Percentiles rank a stretch among this genome's conserved stretches.
These are phyloP conservation scores for Inosperma sp. DNA, from an alignment of 768 basidiomycete species.

Conservation along the genomic window DNA sequence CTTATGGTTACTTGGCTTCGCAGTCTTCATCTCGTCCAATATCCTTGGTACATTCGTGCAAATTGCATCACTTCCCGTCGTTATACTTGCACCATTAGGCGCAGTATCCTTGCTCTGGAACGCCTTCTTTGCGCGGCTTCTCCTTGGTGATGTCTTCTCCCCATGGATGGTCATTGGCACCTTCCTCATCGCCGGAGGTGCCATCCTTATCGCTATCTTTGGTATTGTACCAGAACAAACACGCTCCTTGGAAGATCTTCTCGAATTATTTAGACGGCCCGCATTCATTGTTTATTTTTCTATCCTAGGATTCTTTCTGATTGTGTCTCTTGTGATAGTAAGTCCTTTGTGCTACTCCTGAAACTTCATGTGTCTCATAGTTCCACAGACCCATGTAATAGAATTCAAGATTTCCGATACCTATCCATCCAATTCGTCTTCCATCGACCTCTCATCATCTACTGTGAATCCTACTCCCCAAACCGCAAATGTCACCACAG, in stretches of 20 bases:
- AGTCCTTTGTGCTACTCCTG: conserved; percentile 26
- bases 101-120: conserved; percentile 94
- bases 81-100: conserved; percentile 90
- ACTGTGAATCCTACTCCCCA: conserved; percentile 37
- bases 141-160: conserved; percentile 84
- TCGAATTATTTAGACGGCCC: conserved; percentile 68
- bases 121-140: conserved; percentile 80
- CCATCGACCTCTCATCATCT: conserved; percentile 27
- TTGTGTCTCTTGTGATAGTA: conserved; percentile 60
- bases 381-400: conserved; percentile 59
- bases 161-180: conserved; percentile 85
- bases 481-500: conserved; percentile 37
- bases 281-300: conserved; percentile 82
- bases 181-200: conserved; percentile 80
- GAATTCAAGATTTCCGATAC: conserved; percentile 45
- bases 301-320: conserved; percentile 55
- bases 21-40: conserved; percentile 85
- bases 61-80: conserved; percentile 90
- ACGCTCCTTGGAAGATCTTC: conserved; percentile 79
- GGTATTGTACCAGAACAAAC: conserved; percentile 89
- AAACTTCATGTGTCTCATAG: conserved; percentile 1
- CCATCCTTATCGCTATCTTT: conserved; percentile 85
- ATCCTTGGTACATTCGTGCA: conserved; percentile 85
- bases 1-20: conserved; percentile 84
- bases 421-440: conserved; percentile 21